Evolutionary conservation across 768 basidiomycete genomes (phyloP), one percentile per base, ranked within the genome.

Genomic region (Candolleomyces eurysporus): DNA sequence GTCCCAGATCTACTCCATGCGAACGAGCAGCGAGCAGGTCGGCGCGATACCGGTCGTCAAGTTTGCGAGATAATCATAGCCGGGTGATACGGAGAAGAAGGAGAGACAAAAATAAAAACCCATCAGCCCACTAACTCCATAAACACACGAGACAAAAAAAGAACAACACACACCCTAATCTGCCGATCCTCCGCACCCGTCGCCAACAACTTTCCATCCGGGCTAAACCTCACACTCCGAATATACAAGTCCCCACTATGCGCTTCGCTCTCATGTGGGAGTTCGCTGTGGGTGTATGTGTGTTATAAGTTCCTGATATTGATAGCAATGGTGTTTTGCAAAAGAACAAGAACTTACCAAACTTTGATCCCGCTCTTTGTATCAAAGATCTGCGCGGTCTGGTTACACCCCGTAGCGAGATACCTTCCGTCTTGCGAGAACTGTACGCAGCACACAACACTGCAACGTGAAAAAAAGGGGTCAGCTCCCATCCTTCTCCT

Each of bases 181-280:
- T 90, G 88, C 61, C 90, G 85, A 76, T 98, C 96, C 74, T 98
- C 96, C 0, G 95, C 94, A 9, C 96, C 96, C 4, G 96, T 98
- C 32, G 96, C 96, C 36, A 98, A 84, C 63, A 82, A 88, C 72
- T 92, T 94, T 30, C 96, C 94, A 73, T 98, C 95, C 14, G 93
- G 91, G 56, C 94, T 96, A 76, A 97, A 96, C 61, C 91, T 60
- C 17, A 94, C 90, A 67, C 90, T 91, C 51, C 93, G 73, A 56
- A 77, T 76, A 53, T 77, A 78, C 17, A 75, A 60, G 57, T 78
- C 76, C 11, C 70, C 70, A 2, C 67, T 22, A 50, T 65, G 64
- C 16, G 62, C 67, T 10, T 64, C 74, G 0, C 69, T 61, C 10
- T 75, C 73, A 57, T 76, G 73, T 0, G 70, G 62, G 19, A 76